A percentile compares a stretch with the other conserved stretches of the same genome.
Evolutionary conservation across 2,329 filamentous ascomycete genomes (phyloP).

Genomic region (Apiospora kogelbergensis): DNA sequence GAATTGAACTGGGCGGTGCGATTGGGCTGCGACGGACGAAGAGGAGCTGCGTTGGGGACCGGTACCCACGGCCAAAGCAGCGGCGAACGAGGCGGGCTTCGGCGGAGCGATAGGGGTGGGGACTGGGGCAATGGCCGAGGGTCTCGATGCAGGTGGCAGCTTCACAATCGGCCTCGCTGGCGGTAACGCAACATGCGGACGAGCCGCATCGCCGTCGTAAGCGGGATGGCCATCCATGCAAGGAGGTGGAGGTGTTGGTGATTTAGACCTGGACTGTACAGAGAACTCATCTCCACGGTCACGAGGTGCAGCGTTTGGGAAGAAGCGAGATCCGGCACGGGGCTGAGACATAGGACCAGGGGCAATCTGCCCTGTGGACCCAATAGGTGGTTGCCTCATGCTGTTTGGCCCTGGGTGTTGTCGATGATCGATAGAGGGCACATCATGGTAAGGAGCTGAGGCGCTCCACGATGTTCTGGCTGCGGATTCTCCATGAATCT

Average conservation of each 20-base stretch:
- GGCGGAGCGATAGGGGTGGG: constrained; percentile 33
- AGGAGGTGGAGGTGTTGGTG: constrained; percentile 71
- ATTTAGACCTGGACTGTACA: constrained; percentile 42
- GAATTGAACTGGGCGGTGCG: constrained; percentile 25
- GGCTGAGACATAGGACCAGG: constrained; percentile 37
- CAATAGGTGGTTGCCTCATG: constrained; percentile 17
- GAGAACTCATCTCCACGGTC: constrained; percentile 46
- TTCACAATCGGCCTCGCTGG: constrained; percentile 74
- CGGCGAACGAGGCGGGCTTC: constrained; percentile 42
- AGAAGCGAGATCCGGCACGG: constrained; percentile 59
- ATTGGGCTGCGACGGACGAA: neutral
- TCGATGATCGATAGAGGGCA: constrained; percentile 16
- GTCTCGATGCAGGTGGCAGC: constrained; percentile 56
- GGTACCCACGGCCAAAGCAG: constrained; percentile 32
- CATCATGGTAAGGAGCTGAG: neutral
- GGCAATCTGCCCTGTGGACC: constrained; percentile 17
- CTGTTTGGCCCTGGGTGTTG: constrained; percentile 18
- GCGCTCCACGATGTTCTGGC: neutral
- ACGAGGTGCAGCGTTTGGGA: constrained; percentile 47
- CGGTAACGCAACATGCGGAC: constrained; percentile 70
- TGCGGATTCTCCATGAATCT: constrained; percentile 13
- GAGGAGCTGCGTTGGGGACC: constrained; percentile 15
- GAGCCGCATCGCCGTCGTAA: constrained; percentile 64
- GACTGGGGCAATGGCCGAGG: neutral
- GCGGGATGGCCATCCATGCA: constrained; percentile 70